Base-by-base conservation (phyloP, 768 basidiomycete species). In the Lactarius akahatsu region DNA sequence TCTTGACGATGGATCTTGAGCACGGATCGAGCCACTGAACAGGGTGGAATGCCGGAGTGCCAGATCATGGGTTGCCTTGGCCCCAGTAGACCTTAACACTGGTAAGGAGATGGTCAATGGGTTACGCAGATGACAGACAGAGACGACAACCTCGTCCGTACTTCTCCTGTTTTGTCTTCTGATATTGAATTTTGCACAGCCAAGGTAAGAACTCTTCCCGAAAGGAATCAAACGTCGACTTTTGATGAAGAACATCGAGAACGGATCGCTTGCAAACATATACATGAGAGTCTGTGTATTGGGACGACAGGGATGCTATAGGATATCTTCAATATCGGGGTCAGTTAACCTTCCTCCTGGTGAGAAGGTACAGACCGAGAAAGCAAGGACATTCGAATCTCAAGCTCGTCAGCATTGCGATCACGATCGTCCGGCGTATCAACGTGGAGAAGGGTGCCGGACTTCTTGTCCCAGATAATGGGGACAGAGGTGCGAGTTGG, bases 161-260 rank as follows among this genome's bases (percentile, higher is more conserved):
- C 76, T 86, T 89, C 57, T 75, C 77, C 69, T 80, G 79, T 71
- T 85, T 87, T 18, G 81, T 80, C 11, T 79, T 78, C 65, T 87
- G 88, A 74, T 94, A 94, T 68, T 92, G 91, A 7, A 91, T 78
- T 74, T 92, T 94, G 78, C 93, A 91, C 63, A 97, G 74, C 92
- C 94, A 97, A 0, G 96, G 96, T 13, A 98, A 74, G 72, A 97
- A 92, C 66, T 97, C 94, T 75, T 96, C 91, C 59, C 90, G 83
- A 60, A 98, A 81, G 18, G 94, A 96, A 59, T 92, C 88, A 50
- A 95, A 81, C 70, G 86, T 83, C 5, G 77, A 78, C 71, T 91
- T 92, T 66, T 85, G 82, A 13, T 85, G 82, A 32, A 95, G 78
- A 15, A 86, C 80, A 65, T 92, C 88, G 30, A 97, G 79, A 9